Base-by-base conservation (phyloP, 441 rosid species). In the Brassica hybrid region DNA sequence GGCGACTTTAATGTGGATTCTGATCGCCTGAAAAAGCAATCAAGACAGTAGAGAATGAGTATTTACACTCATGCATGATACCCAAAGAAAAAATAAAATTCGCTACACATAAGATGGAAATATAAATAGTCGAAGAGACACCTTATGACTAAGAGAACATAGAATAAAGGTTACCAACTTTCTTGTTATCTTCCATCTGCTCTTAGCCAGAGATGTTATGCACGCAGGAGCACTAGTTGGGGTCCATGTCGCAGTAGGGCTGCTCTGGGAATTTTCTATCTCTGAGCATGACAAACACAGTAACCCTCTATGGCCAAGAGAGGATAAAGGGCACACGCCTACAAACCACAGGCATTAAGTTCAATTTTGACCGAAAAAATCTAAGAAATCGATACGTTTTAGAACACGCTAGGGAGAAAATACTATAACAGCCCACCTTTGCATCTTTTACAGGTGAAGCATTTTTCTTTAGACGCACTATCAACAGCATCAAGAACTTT, bases 381-480 rank as follows among this genome's bases (percentile, higher is more conserved):
- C 70, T 65, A 58, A n/a, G 67, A 70, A 38, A 21, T 57, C 59
- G n/a, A 41, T 61, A 43, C 56, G 18, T 23, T 13, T 60, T 30
- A 11, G 63, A 72, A 74, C 66, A 75, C 54, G 78, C 56, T 67
- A 52, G 18, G 57, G 48, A 67, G 61, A 38, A 38, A n/a, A 54
- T 27, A 71, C 59, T 67, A 18, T 63, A 68, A 4, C 61, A 71
- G 67, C 21, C 70, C 78, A 87, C 99, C 94, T 87, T 92, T 91
- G 91, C 99, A 96, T 85, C 87, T 85, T 84, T 88, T 87, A 87
- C 98, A 96, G 68, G 92, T 85, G 82, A 90, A 96, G 67, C 79
- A 76, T 84, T 86, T 94, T 81, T 90, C 92, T 79, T 79, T 86
- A 63, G 94, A 93, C 65, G 63, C 79, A 74, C 88, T 86, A 85